Conservation (phyloP, 2,329 filamentous ascomycete genomes). For the Xylariaceae sp. region DNA sequence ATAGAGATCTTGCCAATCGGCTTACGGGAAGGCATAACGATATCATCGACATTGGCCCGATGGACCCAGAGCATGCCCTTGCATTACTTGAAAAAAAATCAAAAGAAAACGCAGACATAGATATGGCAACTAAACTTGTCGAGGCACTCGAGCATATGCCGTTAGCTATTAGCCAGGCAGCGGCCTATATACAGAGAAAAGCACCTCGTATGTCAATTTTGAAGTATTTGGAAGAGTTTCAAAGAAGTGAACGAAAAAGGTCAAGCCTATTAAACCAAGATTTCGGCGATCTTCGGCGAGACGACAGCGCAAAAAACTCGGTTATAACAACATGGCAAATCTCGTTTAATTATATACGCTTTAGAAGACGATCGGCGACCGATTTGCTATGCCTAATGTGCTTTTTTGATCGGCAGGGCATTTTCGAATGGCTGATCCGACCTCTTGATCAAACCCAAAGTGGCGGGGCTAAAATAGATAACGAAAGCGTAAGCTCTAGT, state of each 20-base stretch:
- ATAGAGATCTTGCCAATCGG: slow-evolving; percentile 15
- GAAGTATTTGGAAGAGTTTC: slow-evolving; percentile 48
- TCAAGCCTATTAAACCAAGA: slow-evolving; percentile 39
- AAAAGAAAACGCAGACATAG: slow-evolving; percentile 1
- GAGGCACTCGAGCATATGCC: slow-evolving; percentile 40
- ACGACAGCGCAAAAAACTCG: slow-evolving; percentile 42
- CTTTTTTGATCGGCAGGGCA: slow-evolving; percentile 50
- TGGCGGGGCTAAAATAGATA: background rate
- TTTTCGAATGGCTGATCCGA: slow-evolving; percentile 43
- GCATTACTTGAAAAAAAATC: background rate
- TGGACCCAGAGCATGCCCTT: background rate
- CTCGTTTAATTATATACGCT: slow-evolving; percentile 44
- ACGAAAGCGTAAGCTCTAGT: background rate
- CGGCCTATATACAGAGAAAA: slow-evolving; percentile 39
- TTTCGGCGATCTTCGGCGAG: slow-evolving; percentile 40
- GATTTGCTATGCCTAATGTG: slow-evolving; percentile 52
- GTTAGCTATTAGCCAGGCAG: slow-evolving; percentile 43
- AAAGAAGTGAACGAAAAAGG: slow-evolving; percentile 39
- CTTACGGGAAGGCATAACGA: slow-evolving; percentile 21
- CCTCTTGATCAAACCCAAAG: background rate
- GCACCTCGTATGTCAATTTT: slow-evolving; percentile 37
- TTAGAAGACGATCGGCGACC: slow-evolving; percentile 42
- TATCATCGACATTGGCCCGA: background rate
- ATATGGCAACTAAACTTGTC: slow-evolving; percentile 31
- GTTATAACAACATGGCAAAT: slow-evolving; percentile 45